Evolutionary conservation across 805 yeast genomes (phyloP).

Genomic region (Kazachstania viticola): DNA sequence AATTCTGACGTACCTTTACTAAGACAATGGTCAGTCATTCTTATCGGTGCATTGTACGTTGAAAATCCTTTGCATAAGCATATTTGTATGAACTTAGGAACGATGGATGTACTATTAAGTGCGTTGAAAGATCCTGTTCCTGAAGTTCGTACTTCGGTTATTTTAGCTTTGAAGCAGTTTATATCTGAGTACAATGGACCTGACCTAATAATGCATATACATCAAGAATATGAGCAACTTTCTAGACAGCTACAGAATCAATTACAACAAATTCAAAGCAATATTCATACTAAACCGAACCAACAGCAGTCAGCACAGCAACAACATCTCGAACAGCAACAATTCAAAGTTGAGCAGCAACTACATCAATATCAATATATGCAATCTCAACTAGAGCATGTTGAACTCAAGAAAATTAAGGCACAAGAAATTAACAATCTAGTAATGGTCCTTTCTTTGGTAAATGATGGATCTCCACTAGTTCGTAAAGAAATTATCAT

Average conservation of each 20-base stretch:
- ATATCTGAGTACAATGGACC: constrained; percentile 36
- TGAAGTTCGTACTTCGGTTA: constrained; percentile 80
- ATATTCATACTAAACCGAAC: constrained; percentile 18
- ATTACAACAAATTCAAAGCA: constrained; percentile 19
- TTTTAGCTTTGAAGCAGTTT: constrained; percentile 62
- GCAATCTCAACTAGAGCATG: constrained; percentile 19
- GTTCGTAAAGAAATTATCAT: constrained; percentile 78
- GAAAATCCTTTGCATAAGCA: constrained; percentile 64
- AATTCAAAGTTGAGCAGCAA: constrained; percentile 25
- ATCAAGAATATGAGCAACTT: constrained; percentile 26
- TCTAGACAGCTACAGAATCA: constrained; percentile 23
- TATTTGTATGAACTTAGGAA: constrained; percentile 55
- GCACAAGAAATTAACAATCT: constrained; percentile 65
- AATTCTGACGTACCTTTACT: constrained; percentile 73
- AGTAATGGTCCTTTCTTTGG: constrained; percentile 48
- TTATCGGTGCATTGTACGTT: constrained; percentile 67
- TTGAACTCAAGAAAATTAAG: constrained; percentile 35
- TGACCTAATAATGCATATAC: constrained; percentile 23
- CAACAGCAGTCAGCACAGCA: constrained; percentile 7
- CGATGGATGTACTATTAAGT: constrained; percentile 38
- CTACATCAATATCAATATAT: constrained; percentile 19
- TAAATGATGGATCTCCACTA: constrained; percentile 81
- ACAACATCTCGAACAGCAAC: constrained; percentile 17
- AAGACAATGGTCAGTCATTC: constrained; percentile 84
- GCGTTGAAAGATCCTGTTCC: constrained; percentile 83